Conservation (phyloP, 73 alveolate species). For the Paramecium pentaurelia region DNA sequence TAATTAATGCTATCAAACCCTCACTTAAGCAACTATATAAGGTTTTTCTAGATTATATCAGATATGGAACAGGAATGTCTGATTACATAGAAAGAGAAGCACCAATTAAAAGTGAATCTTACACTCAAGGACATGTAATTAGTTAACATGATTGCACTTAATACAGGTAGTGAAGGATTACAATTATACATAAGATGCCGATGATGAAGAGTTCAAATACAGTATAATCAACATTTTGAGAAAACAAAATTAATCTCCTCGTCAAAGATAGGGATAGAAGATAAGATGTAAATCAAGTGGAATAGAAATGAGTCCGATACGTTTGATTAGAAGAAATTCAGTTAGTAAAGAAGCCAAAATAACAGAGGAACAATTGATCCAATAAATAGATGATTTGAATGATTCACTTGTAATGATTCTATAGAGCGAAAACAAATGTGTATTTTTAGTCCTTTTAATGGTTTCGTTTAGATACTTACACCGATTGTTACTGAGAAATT, state of each 20-base stretch:
- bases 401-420: background rate
- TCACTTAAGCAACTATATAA: conserved; percentile 12
- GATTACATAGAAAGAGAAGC: conserved; percentile 17
- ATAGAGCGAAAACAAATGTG: background rate
- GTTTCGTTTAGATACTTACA: background rate
- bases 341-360: background rate
- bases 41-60: background rate
- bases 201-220: conserved; percentile 44
- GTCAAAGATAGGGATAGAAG: background rate
- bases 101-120: conserved; percentile 13
- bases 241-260: background rate
- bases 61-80: conserved; percentile 6
- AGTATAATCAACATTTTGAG: conserved; percentile 11
- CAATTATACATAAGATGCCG: conserved; percentile 27
- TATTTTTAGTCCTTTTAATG: background rate
- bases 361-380: background rate
- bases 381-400: conserved; percentile 21
- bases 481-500: background rate
- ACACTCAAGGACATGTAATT: background rate
- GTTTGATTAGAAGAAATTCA: background rate
- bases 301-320: background rate
- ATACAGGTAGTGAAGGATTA: background rate
- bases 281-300: conserved; percentile 23
- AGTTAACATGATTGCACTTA: conserved; percentile 17
- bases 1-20: background rate